Evolutionary conservation across 1,284 basidiomycete species (phyloP).

Genomic region (Fomes fomentarius): DNA sequence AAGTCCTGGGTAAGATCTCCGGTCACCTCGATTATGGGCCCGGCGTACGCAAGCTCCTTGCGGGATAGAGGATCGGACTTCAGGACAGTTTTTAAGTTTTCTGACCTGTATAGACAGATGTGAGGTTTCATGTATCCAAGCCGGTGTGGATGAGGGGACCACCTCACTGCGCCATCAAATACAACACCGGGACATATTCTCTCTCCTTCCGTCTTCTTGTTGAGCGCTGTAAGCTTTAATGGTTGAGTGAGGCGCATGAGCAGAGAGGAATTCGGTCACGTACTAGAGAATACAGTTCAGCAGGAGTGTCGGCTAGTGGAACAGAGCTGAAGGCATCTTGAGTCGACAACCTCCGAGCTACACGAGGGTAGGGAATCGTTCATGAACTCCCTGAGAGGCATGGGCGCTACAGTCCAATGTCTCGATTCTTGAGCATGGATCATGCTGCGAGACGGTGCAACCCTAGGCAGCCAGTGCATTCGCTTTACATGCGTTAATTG

Average conservation of each 20-base stretch:
- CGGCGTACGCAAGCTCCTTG: conserved; percentile 13
- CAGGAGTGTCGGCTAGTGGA: neutral
- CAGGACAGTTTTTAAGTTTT: neutral
- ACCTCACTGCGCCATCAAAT: conserved; percentile 3
- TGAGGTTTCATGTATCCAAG: conserved; percentile 10
- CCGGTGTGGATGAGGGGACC: neutral
- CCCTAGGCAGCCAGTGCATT: too few species aligned
- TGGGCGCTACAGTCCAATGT: neutral
- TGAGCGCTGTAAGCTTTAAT: neutral
- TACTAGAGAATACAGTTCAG: conserved; percentile 4
- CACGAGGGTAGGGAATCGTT: neutral
- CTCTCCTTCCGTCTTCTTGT: neutral
- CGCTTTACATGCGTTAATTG: too few species aligned
- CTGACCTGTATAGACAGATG: conserved; percentile 5
- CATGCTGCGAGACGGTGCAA: too few species aligned
- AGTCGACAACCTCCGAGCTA: neutral
- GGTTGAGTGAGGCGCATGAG: neutral
- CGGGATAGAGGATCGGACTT: neutral
- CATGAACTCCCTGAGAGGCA: neutral
- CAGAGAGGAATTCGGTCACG: neutral
- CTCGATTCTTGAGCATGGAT: neutral
- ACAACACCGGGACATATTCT: conserved; percentile 11
- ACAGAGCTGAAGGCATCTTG: neutral
- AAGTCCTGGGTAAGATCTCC: neutral
- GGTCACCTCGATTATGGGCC: conserved; percentile 9